Conservation (phyloP, 345 rosid genomes). For the Carallia pectinifolia region DNA sequence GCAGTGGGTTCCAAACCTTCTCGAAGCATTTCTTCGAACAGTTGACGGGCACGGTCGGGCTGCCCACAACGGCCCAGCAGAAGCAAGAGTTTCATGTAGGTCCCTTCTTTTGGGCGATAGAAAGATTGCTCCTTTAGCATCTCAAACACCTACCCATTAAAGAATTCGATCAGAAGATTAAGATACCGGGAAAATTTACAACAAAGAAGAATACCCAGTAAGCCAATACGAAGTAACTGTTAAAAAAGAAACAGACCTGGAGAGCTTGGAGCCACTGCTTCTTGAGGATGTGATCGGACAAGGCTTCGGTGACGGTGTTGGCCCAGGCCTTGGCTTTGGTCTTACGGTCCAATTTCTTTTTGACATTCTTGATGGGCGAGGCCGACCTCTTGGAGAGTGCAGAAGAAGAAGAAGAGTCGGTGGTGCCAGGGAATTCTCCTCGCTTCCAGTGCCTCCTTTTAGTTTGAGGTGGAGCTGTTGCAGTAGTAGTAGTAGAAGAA, state of each 20-base stretch:
- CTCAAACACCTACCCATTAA: constrained; percentile 20
- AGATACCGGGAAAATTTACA: no score
- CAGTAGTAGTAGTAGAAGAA: constrained; percentile 17
- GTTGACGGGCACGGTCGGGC: constrained; percentile 59
- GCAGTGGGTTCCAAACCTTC: constrained; percentile 71
- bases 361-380: constrained; percentile 57
- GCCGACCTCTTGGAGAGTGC: constrained; percentile 32
- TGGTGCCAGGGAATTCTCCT: constrained; percentile 72
- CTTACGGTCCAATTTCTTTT: constrained; percentile 70
- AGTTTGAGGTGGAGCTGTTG: constrained; percentile 2
- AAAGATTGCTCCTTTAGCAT: constrained; percentile 73
- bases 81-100: constrained; percentile 78
- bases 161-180: not conserved
- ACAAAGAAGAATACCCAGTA: not conserved
- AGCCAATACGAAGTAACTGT: not conserved
- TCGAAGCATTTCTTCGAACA: constrained; percentile 74
- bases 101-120: constrained; percentile 81
- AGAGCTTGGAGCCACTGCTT: constrained; percentile 84
- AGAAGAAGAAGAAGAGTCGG: constrained; percentile 29
- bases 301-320: constrained; percentile 71
- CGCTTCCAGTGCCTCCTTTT: constrained; percentile 70
- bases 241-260: constrained; percentile 37
- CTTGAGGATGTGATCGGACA: constrained; percentile 68
- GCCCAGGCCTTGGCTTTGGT: constrained; percentile 71
- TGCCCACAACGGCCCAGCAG: constrained; percentile 71